Conservation (phyloP, 2,329 filamentous ascomycete species). For the Westerdykella ornata region DNA sequence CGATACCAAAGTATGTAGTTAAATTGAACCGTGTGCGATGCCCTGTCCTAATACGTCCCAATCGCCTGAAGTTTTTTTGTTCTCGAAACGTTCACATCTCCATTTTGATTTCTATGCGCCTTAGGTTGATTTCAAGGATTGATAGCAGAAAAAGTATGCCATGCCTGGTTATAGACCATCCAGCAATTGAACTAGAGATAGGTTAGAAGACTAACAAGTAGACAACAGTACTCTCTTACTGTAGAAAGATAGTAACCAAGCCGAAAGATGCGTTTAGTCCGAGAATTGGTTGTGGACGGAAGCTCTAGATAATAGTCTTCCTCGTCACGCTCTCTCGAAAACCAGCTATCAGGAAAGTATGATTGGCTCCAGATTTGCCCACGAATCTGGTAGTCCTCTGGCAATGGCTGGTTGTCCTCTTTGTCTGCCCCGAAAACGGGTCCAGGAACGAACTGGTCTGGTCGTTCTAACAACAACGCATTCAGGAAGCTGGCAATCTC, state of each 20-base stretch:
- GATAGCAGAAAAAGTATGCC: constrained; percentile 25
- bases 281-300: constrained; percentile 50
- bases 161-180: constrained; percentile 24
- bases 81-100: no score
- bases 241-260: constrained; percentile 46
- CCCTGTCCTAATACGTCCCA: no score
- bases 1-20: no score
- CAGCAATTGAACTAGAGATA: constrained; percentile 21
- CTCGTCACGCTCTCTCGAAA: constrained; percentile 57
- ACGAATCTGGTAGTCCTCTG: constrained; percentile 62
- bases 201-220: constrained; percentile 8
- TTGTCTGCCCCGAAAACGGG: constrained; percentile 46
- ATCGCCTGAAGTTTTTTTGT: no score
- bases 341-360: constrained; percentile 56
- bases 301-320: constrained; percentile 60
- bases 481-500: constrained; percentile 49
- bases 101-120: no score
- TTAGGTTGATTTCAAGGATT: no score
- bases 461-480: constrained; percentile 41
- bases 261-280: constrained; percentile 55
- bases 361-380: constrained; percentile 56
- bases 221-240: constrained; percentile 19
- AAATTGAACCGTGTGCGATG: no score
- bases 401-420: constrained; percentile 50
- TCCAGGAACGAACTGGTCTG: constrained; percentile 25